Conservation (phyloP, 768 basidiomycete species). For the Serendipita indica region DNA sequence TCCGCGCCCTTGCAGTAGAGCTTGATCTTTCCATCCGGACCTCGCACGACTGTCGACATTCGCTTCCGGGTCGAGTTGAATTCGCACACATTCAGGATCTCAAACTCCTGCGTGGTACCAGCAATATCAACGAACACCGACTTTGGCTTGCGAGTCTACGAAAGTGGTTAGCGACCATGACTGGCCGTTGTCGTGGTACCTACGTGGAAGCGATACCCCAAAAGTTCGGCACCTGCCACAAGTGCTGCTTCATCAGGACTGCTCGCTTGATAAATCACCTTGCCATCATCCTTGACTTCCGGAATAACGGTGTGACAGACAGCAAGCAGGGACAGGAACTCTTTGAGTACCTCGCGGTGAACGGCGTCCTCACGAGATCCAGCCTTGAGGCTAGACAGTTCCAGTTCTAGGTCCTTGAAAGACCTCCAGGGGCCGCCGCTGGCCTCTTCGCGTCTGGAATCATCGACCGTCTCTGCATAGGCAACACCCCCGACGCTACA, state of each 20-base stretch:
- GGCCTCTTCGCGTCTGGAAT: conserved; percentile 54
- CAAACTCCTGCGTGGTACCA: conserved; percentile 61
- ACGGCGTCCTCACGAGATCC: conserved; percentile 19
- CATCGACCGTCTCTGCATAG: conserved; percentile 86
- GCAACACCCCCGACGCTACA: conserved; percentile 78
- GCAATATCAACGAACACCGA: conserved; percentile 80
- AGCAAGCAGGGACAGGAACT: conserved; percentile 71
- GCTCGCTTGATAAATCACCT: conserved; percentile 86
- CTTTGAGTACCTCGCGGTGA: conserved; percentile 35
- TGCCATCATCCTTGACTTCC: conserved; percentile 67
- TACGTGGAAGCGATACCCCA: conserved; percentile 91
- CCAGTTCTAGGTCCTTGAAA: conserved; percentile 53
- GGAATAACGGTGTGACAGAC: conserved; percentile 99
- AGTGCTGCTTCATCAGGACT: conserved; percentile 97
- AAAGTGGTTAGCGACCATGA: neutral
- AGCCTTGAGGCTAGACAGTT: conserved; percentile 27
- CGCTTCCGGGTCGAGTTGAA: conserved; percentile 97
- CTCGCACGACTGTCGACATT: conserved; percentile 89
- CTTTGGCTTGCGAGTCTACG: conserved; percentile 84
- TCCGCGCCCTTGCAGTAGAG: conserved; percentile 96
- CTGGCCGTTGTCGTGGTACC: conserved; percentile 23
- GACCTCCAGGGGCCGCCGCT: conserved; percentile 58
- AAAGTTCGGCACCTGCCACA: conserved; percentile 79
- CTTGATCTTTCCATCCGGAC: conserved; percentile 82
- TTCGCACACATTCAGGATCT: conserved; percentile 93